These are phyloP conservation scores for Cronartium ribicola DNA, from an alignment of 1,284 basidiomycete genomes.

Conservation along the genomic window DNA sequence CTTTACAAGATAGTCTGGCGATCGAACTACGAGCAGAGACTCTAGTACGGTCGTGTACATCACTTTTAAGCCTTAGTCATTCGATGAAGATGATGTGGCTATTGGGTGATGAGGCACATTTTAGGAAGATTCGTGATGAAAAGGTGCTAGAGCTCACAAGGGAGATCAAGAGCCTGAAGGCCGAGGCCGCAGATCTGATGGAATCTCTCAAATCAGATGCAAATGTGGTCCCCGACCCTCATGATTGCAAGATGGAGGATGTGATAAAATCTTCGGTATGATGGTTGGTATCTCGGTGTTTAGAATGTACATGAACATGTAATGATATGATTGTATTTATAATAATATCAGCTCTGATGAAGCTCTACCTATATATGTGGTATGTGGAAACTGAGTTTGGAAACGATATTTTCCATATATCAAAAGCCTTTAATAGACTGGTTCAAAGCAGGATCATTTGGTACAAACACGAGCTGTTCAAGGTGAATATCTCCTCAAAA, in stretches of 20 bases:
- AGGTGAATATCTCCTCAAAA: too few relatives aligned
- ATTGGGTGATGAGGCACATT: conserved; percentile 30
- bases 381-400: too few relatives aligned
- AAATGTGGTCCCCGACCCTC: not conserved
- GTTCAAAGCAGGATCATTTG: too few relatives aligned
- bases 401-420: too few relatives aligned
- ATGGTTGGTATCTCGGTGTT: not conserved
- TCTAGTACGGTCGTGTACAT: conserved; percentile 33
- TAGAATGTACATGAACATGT: too few relatives aligned
- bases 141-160: not conserved
- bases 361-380: too few relatives aligned
- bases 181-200: not conserved
- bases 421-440: too few relatives aligned
- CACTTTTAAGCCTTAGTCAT: conserved; percentile 27
- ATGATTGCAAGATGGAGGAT: not conserved
- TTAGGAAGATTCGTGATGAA: conserved; percentile 16
- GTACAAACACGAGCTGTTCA: too few relatives aligned
- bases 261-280: not conserved
- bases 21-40: conserved; percentile 39
- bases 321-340: too few relatives aligned
- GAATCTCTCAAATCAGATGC: not conserved
- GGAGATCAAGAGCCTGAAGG: not conserved
- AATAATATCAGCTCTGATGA: too few relatives aligned
- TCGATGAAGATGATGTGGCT: conserved; percentile 42
- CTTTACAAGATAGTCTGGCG: conserved; percentile 40